Evolutionary conservation across 2,329 filamentous ascomycete species (phyloP).

Genomic region (Ceratocystis lukuohia): DNA sequence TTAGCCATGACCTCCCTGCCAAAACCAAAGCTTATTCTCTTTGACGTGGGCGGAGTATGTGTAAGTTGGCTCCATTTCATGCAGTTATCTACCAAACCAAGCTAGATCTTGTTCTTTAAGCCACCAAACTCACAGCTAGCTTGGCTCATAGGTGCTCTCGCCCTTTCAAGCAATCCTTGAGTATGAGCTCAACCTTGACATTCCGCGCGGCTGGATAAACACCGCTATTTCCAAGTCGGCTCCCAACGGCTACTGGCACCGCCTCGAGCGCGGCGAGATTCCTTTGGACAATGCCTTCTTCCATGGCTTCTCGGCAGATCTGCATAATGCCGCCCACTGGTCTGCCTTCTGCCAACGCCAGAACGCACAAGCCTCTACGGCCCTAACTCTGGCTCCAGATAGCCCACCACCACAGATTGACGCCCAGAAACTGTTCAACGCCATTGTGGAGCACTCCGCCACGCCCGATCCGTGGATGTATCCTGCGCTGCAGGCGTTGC

Average conservation of each 20-base stretch:
- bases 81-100: no score
- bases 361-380: slow-evolving; percentile 26
- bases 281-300: slow-evolving; percentile 65
- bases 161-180: slow-evolving; percentile 88
- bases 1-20: background rate
- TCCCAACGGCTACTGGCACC: slow-evolving; percentile 75
- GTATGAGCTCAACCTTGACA: slow-evolving; percentile 63
- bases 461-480: slow-evolving; percentile 76
- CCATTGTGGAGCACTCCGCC: slow-evolving; percentile 70
- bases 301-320: slow-evolving; percentile 57
- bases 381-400: background rate
- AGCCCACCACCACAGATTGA: slow-evolving; percentile 60
- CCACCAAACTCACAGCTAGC: no score
- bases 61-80: slow-evolving; percentile 43
- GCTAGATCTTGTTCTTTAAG: no score
- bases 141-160: slow-evolving; percentile 55
- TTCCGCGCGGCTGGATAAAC: slow-evolving; percentile 85
- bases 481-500: slow-evolving; percentile 61
- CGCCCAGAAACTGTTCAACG: slow-evolving; percentile 67
- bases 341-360: slow-evolving; percentile 41
- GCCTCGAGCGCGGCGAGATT: slow-evolving; percentile 72
- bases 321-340: slow-evolving; percentile 57
- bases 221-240: slow-evolving; percentile 68
- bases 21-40: slow-evolving; percentile 61
- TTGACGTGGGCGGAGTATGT: slow-evolving; percentile 94